Base-by-base conservation (phyloP, 2,329 filamentous ascomycete genomes). In the Claviceps maximensis region DNA sequence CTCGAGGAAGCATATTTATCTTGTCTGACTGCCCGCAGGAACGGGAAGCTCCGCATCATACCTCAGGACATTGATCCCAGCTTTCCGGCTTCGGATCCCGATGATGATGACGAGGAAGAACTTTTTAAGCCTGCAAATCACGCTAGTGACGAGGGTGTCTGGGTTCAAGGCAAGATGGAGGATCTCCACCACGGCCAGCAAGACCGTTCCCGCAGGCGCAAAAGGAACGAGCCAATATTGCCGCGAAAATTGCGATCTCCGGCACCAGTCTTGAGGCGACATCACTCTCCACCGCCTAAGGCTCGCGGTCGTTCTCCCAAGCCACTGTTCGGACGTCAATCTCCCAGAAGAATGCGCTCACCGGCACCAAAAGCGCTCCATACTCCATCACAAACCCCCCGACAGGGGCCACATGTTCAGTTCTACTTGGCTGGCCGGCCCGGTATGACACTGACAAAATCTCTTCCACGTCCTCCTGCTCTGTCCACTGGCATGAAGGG, bases 31-130 rank as follows among this genome's bases (percentile, higher is more conserved):
- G 83, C 87, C 53, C 84, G 87, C 59, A 85, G 89, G 60, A 84
- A 84, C 47, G 83, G 85, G 59, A 95, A 90, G 71, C 85, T 90
- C 56, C 83, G 86, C 57, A 66, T 81, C 31, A 88, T 91, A 31
- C 91, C 93, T n/a, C 93, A 97, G 65, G 93, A 97, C 61, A 95
- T 96, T 55, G 93, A 98, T 63, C 93, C 93, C 1, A 96, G 90
- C 63, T 98, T 98, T 66, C 93, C 93, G 0, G 90, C 89, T 0
- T 95, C 90, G 0, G 93, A 97, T 60, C 87, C 86, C 0, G 93
- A 98, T 27, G 83, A 89, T 59, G 84, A 91, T 29, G 87, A 87
- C 47, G 86, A 89, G 40, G 82, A 87, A 42, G 83, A 87, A 52
- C 79, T 67, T 67, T 83, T 64, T 71, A 82, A 67, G 67, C 72